phyloP scores from a whole-genome alignment of 805 yeast genomes.

The Yarrowia keelungensis region DNA sequence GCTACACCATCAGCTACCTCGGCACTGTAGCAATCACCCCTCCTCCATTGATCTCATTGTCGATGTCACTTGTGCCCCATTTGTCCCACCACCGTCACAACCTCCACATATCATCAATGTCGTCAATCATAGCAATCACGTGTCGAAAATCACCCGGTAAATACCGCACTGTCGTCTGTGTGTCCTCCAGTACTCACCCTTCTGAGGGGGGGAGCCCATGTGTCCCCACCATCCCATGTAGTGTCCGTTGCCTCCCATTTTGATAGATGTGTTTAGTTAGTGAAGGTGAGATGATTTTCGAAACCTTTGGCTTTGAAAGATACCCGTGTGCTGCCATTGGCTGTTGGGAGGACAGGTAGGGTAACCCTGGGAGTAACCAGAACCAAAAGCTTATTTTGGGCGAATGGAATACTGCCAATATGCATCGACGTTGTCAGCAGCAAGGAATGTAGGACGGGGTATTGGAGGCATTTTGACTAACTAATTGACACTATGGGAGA shows the following conservation, averaged over 20 bases:
- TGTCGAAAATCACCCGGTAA: neutral
- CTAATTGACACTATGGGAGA: too few species aligned
- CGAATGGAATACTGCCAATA: conserved; percentile 10
- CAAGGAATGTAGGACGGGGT: neutral
- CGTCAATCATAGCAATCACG: neutral
- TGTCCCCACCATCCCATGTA: conserved; percentile 99
- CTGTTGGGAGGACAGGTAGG: conserved; percentile 12
- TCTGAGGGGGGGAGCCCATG: conserved; percentile 59
- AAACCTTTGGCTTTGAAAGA: conserved; percentile 33
- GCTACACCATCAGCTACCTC: too few species aligned
- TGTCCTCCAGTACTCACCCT: conserved; percentile 39
- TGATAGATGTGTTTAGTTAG: conserved; percentile 38
- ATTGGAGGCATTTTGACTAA: too few species aligned
- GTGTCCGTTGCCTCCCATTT: conserved; percentile 74
- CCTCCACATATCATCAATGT: neutral
- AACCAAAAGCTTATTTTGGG: neutral
- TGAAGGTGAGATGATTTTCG: conserved; percentile 39
- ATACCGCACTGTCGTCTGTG: neutral
- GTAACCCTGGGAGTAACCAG: conserved; percentile 12
- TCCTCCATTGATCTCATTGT: too few species aligned
- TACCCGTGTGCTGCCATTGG: conserved; percentile 23
- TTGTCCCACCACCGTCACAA: too few species aligned
- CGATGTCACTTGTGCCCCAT: too few species aligned
- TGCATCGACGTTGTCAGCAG: conserved; percentile 3
- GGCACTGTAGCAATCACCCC: too few species aligned